Percentiles rank a stretch among this genome's conserved stretches.
These are phyloP conservation scores for Colletotrichum spaethianum DNA, from an alignment of 2,329 filamentous ascomycete genomes.

Conservation along the genomic window DNA sequence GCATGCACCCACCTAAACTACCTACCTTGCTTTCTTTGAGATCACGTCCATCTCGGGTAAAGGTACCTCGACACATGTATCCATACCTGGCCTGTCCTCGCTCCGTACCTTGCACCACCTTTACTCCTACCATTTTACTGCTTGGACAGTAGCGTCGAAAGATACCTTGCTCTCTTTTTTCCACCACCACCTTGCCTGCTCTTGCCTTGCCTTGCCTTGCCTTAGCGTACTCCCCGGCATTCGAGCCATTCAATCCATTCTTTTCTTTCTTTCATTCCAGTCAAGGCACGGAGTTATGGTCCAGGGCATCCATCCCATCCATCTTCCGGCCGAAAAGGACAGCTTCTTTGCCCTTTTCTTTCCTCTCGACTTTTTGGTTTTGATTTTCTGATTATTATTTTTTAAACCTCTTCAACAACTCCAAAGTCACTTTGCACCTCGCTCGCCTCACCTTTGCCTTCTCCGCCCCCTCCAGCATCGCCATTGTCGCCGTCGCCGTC, in stretches of 20 bases:
- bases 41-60: not conserved
- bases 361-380: not conserved
- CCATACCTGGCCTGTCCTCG: not conserved
- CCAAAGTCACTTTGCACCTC: not conserved
- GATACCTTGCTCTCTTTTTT: not conserved
- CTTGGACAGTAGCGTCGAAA: constrained; percentile 6
- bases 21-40: not conserved
- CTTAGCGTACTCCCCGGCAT: constrained; percentile 11
- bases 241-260: constrained; percentile 3
- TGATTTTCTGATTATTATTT: too few species aligned
- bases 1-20: not conserved
- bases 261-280: not conserved
- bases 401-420: not conserved
- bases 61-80: not conserved
- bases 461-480: not conserved
- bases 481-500: not conserved
- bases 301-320: constrained; percentile 14
- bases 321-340: not conserved
- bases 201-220: constrained; percentile 9
- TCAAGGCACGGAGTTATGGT: not conserved
- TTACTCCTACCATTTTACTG: not conserved
- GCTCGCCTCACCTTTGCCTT: not conserved
- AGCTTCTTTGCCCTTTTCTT: constrained; percentile 5
- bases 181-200: not conserved
- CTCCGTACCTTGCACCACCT: not conserved